A percentile compares a stretch with the other conserved stretches of the same genome.
These are phyloP conservation scores for Cyberlindnera lachancei DNA, from an alignment of 805 yeast species.

Conservation along the genomic window DNA sequence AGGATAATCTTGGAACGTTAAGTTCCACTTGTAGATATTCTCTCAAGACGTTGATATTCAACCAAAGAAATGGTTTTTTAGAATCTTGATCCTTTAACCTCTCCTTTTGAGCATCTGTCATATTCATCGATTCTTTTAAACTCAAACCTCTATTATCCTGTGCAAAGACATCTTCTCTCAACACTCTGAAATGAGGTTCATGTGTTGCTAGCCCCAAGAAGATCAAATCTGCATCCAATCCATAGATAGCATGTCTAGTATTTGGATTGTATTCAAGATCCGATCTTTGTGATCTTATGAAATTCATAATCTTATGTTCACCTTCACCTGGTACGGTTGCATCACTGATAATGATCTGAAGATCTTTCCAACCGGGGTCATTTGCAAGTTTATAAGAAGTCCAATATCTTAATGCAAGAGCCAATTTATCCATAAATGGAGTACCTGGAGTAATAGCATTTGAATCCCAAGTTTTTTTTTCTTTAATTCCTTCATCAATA, in stretches of 20 bases:
- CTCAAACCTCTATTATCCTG: slow-evolving; percentile 38
- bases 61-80: slow-evolving; percentile 86
- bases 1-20: slow-evolving; percentile 57
- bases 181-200: slow-evolving; percentile 90
- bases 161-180: slow-evolving; percentile 95
- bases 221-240: slow-evolving; percentile 95
- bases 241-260: slow-evolving; percentile 93
- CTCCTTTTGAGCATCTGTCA: slow-evolving; percentile 52
- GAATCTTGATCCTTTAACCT: slow-evolving; percentile 27
- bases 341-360: slow-evolving; percentile 88
- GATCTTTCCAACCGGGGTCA: slow-evolving; percentile 90
- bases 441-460: slow-evolving; percentile 99
- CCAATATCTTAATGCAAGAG: slow-evolving; percentile 82
- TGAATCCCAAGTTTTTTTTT: slow-evolving; percentile 84
- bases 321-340: slow-evolving; percentile 99
- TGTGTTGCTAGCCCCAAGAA: slow-evolving; percentile 95
- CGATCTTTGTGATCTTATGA: slow-evolving; percentile 81
- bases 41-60: slow-evolving; percentile 78
- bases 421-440: slow-evolving; percentile 90
- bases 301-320: slow-evolving; percentile 96
- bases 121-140: slow-evolving; percentile 41
- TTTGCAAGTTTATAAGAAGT: slow-evolving; percentile 77
- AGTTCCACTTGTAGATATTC: slow-evolving; percentile 86
- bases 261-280: slow-evolving; percentile 87
- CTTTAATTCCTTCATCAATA: slow-evolving; percentile 68